phyloP scores from a whole-genome alignment of 2,329 filamentous ascomycete genomes.

The Arthrobotrys pseudoclavata region DNA sequence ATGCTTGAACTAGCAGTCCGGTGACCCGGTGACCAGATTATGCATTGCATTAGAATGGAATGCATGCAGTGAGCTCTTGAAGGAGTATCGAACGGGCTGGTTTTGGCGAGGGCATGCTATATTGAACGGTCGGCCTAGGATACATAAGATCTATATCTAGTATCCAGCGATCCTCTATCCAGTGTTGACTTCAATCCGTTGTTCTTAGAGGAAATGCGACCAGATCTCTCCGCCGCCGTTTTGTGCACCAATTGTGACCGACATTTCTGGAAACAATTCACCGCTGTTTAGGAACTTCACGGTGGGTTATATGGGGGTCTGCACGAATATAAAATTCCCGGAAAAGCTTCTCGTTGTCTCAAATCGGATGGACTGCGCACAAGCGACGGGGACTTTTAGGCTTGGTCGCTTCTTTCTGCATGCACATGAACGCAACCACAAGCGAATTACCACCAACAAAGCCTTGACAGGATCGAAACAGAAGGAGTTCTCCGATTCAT shows the following conservation, averaged over 20 bases:
- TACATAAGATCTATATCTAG: no score
- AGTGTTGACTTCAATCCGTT: neutral
- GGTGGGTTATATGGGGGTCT: conserved; percentile 3
- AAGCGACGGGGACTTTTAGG: conserved; percentile 59
- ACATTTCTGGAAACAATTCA: conserved; percentile 3
- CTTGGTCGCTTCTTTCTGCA: conserved; percentile 39
- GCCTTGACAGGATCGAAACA: conserved; percentile 26
- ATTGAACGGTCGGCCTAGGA: neutral
- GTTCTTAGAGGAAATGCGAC: neutral
- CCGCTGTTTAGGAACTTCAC: conserved; percentile 13
- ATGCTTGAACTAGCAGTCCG: conserved; percentile 13
- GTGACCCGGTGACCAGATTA: conserved; percentile 7
- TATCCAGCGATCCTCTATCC: neutral
- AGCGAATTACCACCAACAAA: conserved; percentile 29
- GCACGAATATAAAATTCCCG: conserved; percentile 27
- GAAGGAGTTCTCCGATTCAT: conserved; percentile 42
- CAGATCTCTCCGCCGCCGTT: neutral
- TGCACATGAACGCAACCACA: conserved; percentile 35
- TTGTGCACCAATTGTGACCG: conserved; percentile 4
- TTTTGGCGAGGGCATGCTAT: neutral
- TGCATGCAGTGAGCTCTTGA: conserved; percentile 36
- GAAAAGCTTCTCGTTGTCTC: conserved; percentile 29
- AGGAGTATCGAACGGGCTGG: conserved; percentile 1
- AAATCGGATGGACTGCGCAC: conserved; percentile 33
- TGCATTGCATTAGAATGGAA: conserved; percentile 45